Conservation (phyloP, 2,329 filamentous ascomycete species). For the Fusarium brachygibbosum region DNA sequence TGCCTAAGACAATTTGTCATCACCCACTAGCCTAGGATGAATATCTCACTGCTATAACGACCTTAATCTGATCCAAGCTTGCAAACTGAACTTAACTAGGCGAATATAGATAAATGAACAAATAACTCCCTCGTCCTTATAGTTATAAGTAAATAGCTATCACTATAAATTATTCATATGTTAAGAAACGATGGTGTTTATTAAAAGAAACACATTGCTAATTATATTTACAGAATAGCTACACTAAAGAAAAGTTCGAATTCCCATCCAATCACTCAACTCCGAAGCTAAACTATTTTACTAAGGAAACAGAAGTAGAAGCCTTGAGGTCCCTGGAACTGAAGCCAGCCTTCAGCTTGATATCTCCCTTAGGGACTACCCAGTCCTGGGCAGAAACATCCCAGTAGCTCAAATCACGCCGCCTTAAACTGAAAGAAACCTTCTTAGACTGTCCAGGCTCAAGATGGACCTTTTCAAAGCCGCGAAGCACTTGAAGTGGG, state of each 20-base stretch:
- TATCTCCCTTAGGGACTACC: neutral
- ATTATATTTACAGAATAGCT: no score
- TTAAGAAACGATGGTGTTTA: no score
- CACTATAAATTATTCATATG: no score
- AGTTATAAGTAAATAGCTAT: no score
- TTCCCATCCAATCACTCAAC: no score
- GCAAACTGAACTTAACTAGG: no score
- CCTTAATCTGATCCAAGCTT: no score
- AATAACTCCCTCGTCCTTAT: no score
- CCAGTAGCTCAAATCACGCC: neutral
- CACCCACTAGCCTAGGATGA: neutral
- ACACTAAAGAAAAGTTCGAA: no score
- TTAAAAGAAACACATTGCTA: no score
- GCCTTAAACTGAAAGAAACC: neutral
- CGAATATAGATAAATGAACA: no score
- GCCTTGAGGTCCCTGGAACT: neutral
- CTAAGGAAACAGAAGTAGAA: neutral
- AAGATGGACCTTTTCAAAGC: neutral
- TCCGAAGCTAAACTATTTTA: neutral
- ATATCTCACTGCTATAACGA: no score
- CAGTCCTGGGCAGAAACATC: neutral
- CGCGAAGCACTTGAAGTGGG: neutral
- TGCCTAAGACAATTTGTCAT: neutral
- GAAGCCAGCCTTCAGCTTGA: neutral
- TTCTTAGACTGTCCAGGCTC: neutral